Percentiles rank a stretch among this genome's conserved stretches.
These are phyloP conservation scores for Trichoderma harzianum DNA, from an alignment of 2,329 filamentous ascomycete genomes.

Conservation along the genomic window DNA sequence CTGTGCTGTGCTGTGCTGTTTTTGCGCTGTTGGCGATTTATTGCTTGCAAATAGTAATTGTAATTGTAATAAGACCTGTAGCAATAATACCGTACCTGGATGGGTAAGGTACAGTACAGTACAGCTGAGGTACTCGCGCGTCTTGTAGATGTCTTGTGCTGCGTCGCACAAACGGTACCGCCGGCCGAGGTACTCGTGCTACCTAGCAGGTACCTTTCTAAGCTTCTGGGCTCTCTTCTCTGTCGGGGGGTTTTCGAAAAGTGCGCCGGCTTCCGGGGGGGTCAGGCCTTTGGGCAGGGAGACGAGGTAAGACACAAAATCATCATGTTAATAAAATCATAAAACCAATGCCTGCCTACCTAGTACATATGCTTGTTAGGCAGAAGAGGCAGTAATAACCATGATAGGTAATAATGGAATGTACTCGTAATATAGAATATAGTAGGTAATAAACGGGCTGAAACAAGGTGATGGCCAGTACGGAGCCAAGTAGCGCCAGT, in stretches of 20 bases:
- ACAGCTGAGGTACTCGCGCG: not conserved
- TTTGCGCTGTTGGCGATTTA: not conserved
- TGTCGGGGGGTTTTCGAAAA: not conserved
- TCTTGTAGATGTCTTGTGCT: not conserved
- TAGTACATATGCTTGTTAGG: not conserved
- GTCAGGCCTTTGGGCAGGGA: not conserved
- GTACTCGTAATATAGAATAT: not conserved
- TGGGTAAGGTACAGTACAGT: not conserved
- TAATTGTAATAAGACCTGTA: no score
- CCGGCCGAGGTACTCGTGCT: not conserved
- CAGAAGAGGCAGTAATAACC: not conserved
- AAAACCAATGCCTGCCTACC: not conserved
- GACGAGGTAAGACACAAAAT: not conserved
- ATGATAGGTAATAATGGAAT: not conserved
- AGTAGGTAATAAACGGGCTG: not conserved
- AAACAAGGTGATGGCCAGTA: not conserved
- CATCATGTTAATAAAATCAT: not conserved
- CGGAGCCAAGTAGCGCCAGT: not conserved
- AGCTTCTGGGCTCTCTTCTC: not conserved
- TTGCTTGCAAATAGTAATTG: not conserved
- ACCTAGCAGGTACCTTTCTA: not conserved
- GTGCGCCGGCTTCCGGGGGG: not conserved
- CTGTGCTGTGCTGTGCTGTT: not conserved
- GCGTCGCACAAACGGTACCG: not conserved
- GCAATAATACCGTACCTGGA: no score